Base-by-base conservation (phyloP, 306 rosid genomes). In the Astragalus glycyphyllos region DNA sequence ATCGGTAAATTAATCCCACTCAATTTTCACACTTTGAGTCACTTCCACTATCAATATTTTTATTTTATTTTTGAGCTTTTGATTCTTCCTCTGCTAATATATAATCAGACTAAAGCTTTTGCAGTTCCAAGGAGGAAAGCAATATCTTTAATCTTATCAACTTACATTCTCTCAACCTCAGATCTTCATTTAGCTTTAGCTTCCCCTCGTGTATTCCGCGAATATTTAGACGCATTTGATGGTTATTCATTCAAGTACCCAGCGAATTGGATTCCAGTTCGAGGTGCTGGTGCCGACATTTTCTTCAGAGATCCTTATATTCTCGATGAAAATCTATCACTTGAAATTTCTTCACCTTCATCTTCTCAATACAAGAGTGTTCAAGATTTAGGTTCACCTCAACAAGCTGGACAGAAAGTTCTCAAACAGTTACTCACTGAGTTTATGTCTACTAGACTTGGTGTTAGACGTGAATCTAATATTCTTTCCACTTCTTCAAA, bases 201-300 rank as follows among this genome's bases (percentile, higher is more conserved):
- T 65, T 83, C 71, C 15, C 78, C 91, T 13, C 66, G 78, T 58
- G 80, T 65, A 10, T 77, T 89, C 17, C 85, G 91, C 8, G 98
- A 94, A 73, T 90, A 86, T 73, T 80, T 90, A 3, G 98, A 90
- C 40, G 59, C 90, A 32, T 94, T 94, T 69, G 98, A 94, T 75
- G 98, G 97, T 5, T 94, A 94, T 82, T 87, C 92, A 4, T 89
- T 94, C 61, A 82, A 75, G 55, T 94, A 90, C 75, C 97, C 98
- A 0, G 69, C 75, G 47, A 94, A 87, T 68, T 94, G 98, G 97
- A 90, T 94, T 76, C 94, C 81, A 79, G 98, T 94, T 9, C 82
- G 86, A 31, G 98, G 98, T 38, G 92, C 96, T 4, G 98, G 97
- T 34, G 97, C 98, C 7, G 98, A 90, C 77, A 88, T 94, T 13